A percentile compares a stretch with the other conserved stretches of the same genome.
Evolutionary conservation across 2,329 filamentous ascomycete genomes (phyloP).

Genomic region (Aspergillus arachidicola): DNA sequence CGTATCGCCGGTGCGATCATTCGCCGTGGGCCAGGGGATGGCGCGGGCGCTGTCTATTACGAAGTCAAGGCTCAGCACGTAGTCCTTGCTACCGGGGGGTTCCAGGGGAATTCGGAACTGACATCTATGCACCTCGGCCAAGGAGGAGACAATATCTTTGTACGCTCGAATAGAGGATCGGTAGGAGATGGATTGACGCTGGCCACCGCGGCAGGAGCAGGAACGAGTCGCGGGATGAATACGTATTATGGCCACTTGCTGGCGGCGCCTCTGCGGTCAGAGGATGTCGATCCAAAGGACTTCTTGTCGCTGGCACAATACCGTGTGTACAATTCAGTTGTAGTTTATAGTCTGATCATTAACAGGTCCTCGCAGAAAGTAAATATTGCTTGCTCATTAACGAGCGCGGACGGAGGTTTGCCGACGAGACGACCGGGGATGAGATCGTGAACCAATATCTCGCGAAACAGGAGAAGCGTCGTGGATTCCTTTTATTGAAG

Average conservation of each 20-base stretch:
- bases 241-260: constrained; percentile 32
- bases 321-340: constrained; percentile 17
- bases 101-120: constrained; percentile 25
- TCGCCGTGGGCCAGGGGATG: constrained; percentile 7
- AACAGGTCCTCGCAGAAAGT: constrained; percentile 20
- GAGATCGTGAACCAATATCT: constrained; percentile 32
- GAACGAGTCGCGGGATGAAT: constrained; percentile 29
- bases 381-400: constrained; percentile 29
- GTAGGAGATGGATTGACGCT: constrained; percentile 30
- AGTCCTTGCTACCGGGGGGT: constrained; percentile 30
- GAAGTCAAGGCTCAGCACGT: constrained; percentile 23
- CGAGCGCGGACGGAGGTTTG: constrained; percentile 24
- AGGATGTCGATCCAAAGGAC: constrained; percentile 27
- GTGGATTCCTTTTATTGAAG: constrained; percentile 30
- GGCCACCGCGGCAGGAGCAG: constrained; percentile 26
- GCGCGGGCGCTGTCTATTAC: constrained; percentile 9
- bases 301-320: constrained; percentile 30
- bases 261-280: constrained; percentile 25
- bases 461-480: constrained; percentile 29
- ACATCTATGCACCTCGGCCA: constrained; percentile 24
- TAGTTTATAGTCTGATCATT: neutral
- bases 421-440: constrained; percentile 29
- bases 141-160: constrained; percentile 30
- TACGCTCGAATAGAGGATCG: constrained; percentile 28
- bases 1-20: constrained; percentile 26